Percentiles rank a stretch among this genome's conserved stretches.
These are phyloP conservation scores for Leccinum subtestaceum DNA, from an alignment of 768 basidiomycete species.

Conservation along the genomic window DNA sequence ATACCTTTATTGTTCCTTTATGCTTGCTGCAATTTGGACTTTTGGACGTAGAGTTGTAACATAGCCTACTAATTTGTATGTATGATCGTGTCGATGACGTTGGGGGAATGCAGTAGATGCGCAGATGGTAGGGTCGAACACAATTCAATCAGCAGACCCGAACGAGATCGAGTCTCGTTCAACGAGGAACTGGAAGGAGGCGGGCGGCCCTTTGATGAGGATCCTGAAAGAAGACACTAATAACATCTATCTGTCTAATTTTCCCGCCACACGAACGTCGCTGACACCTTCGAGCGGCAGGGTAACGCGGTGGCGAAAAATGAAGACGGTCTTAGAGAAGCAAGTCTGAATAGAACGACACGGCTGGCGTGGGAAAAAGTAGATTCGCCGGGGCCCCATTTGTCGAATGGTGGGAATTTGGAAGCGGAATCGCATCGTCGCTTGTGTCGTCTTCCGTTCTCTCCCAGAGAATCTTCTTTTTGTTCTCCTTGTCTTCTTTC, in stretches of 20 bases:
- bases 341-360: slow-evolving; percentile 38
- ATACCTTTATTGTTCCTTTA: background rate
- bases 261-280: too few species aligned
- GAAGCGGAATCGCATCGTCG: slow-evolving; percentile 12
- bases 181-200: too few species aligned
- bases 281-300: too few species aligned
- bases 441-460: slow-evolving; percentile 12
- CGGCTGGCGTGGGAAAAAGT: slow-evolving; percentile 38
- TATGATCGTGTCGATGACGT: background rate
- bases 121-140: background rate
- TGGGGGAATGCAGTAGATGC: background rate
- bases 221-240: background rate
- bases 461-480: slow-evolving; percentile 4
- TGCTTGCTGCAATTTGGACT: slow-evolving; percentile 11
- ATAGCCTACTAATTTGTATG: background rate
- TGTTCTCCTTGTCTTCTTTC: slow-evolving; percentile 12
- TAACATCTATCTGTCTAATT: too few species aligned
- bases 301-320: background rate
- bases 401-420: slow-evolving; percentile 16
- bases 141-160: too few species aligned
- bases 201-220: background rate
- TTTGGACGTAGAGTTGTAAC: background rate
- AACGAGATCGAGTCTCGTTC: too few species aligned
- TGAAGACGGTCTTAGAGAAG: background rate
- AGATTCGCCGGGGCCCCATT: slow-evolving; percentile 14